A percentile compares a stretch with the other conserved stretches of the same genome.
These are phyloP conservation scores for Anaeromyces robustus DNA, from an alignment of 192 early-diverging fungal species.

Conservation along the genomic window DNA sequence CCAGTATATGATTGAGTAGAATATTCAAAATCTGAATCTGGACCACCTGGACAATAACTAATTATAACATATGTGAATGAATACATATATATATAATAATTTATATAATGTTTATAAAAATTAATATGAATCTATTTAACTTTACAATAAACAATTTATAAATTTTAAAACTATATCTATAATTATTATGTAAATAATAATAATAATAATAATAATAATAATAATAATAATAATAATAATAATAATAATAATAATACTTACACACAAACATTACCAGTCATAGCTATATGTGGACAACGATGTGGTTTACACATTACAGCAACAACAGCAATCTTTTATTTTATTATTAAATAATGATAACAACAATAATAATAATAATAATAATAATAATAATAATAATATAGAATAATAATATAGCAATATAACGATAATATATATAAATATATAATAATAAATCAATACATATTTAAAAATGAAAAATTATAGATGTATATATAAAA, in stretches of 20 bases:
- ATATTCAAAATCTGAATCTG: constrained; percentile 99
- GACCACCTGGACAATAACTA: constrained; percentile 89
- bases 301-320: constrained; percentile 97
- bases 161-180: no score
- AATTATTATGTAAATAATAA: constrained; percentile 1
- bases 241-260: constrained; percentile 17
- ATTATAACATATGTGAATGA: neutral
- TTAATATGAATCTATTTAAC: no score
- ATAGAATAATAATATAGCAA: no score
- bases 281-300: constrained; percentile 94
- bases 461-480: no score
- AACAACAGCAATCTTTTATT: constrained; percentile 69
- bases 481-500: no score
- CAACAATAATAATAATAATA: no score
- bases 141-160: no score
- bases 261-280: constrained; percentile 99
- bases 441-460: no score
- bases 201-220: neutral
- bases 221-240: neutral
- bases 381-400: constrained; percentile 1
- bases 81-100: neutral
- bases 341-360: neutral
- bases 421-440: no score
- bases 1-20: constrained; percentile 99
- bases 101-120: no score